Base-by-base conservation (phyloP, 2,329 filamentous ascomycete genomes). In the Catunica adiposa region DNA sequence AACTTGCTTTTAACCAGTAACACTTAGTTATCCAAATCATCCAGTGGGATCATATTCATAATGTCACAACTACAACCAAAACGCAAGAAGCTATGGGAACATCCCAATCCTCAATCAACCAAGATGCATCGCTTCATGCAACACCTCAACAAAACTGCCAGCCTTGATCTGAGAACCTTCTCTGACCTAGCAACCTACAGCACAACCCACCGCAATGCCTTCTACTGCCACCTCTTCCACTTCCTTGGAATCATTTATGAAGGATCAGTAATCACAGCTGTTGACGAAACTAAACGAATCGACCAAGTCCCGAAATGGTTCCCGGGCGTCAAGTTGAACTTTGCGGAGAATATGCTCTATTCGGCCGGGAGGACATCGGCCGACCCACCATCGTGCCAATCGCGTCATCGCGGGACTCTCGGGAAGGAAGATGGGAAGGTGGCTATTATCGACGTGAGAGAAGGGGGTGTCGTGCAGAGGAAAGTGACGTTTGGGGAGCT, bases 311-410 rank as follows among this genome's bases (percentile, higher is more conserved):
- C 87, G 0, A 69, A 72, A 42, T 94, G 87, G 87, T 94, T 92
- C 66, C 70, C 79, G 1, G 87, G 87, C 29, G 74, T 89, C 1
- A 69, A 71, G 3, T 66, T 92, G 62, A 94, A 89, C 63, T 90
- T 82, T 64, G 83, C 86, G 3, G 86, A 94, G 69, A 94, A 92
- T 64, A 68, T 88, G 25, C 77, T 94, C 25, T 89, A 78, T 69
- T 75, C 75, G 1, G 38, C 56, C 23, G 54, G 51, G 4, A 34
- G 34, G n/a, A 31, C 23, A 2, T 56, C 14, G 65, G 66, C 2
- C 63, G 68, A 0, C 65, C 68, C n/a, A 63, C 72, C 8, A 66
- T 58, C 53, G 11, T 48, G 48, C 14, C 22, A 31, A 11, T 31
- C 70, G 0, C 73, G 70, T 1, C 63, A 71, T 23, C 70, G 72